These are phyloP conservation scores for Spongospora subterranea DNA, from an alignment of 208 protist species.

Conservation along the genomic window DNA sequence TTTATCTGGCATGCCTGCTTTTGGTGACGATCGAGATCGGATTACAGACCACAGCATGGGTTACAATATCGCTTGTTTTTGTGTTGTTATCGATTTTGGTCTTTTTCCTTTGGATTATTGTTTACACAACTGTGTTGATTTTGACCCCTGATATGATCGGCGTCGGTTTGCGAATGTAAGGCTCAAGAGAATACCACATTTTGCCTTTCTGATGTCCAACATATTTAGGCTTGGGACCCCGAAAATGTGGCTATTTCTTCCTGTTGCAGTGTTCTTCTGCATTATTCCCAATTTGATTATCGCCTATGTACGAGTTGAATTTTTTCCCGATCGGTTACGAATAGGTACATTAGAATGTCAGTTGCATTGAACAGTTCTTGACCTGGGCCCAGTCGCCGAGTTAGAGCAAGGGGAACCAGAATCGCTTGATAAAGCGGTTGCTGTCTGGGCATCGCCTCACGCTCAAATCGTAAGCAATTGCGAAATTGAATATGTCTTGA, in stretches of 20 bases:
- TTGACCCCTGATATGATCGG: constrained; percentile 11
- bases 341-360: not conserved
- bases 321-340: not conserved
- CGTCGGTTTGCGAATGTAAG: not conserved
- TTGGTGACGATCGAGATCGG: constrained; percentile 31
- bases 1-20: constrained; percentile 10
- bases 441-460: not conserved
- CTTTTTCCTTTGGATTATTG: not conserved
- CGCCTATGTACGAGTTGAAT: constrained; percentile 2
- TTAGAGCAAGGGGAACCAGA: not conserved
- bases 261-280: not conserved
- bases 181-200: not conserved
- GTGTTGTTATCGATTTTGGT: not conserved
- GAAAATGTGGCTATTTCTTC: constrained; percentile 25
- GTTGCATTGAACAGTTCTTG: not conserved
- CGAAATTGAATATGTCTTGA: not conserved
- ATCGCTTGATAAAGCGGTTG: constrained; percentile 28
- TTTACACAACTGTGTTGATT: not conserved
- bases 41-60: constrained; percentile 6
- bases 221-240: not conserved
- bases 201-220: not conserved
- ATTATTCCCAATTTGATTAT: not conserved
- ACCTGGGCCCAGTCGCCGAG: not conserved
- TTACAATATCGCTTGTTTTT: not conserved
- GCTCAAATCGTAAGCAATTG: not conserved